A percentile compares a stretch with the other conserved stretches of the same genome.
Conservation (phyloP, 306 rosid genomes). For the Citrullus colocynthis region DNA sequence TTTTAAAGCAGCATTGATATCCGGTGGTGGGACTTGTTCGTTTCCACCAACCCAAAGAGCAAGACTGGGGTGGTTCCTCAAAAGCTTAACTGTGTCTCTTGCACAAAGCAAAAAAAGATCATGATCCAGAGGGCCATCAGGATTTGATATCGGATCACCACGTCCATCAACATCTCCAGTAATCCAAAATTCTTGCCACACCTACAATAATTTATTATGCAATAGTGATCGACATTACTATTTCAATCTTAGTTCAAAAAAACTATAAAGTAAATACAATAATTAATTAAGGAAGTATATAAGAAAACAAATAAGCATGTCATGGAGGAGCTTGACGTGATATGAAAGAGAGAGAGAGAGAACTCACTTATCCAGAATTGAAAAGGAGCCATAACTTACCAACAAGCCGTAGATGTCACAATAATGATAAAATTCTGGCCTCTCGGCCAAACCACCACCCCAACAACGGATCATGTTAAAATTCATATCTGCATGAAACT, state of each 20-base stretch:
- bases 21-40: slow-evolving; percentile 84
- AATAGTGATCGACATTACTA: background rate
- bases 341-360: background rate
- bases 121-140: slow-evolving; percentile 83
- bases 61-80: slow-evolving; percentile 91
- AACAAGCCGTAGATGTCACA: slow-evolving; percentile 85
- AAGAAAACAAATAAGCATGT: background rate
- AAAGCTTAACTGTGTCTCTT: slow-evolving; percentile 87
- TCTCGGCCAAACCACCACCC: slow-evolving; percentile 95
- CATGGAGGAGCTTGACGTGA: background rate
- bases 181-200: slow-evolving; percentile 99
- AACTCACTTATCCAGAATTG: background rate
- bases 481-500: slow-evolving; percentile 94
- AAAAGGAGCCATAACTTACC: slow-evolving; percentile 36
- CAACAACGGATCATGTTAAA: slow-evolving; percentile 96
- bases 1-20: slow-evolving; percentile 60
- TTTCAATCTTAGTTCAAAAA: background rate
- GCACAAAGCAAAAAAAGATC: slow-evolving; percentile 87
- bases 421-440: slow-evolving; percentile 85
- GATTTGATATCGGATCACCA: slow-evolving; percentile 70
- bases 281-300: background rate
- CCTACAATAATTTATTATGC: slow-evolving; percentile 27
- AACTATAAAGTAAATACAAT: background rate
- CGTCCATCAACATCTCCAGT: slow-evolving; percentile 96
- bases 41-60: slow-evolving; percentile 98